A percentile compares a stretch with the other conserved stretches of the same genome.
These are phyloP conservation scores for Starmerella kuoi DNA, from an alignment of 805 yeast species.

Conservation along the genomic window DNA sequence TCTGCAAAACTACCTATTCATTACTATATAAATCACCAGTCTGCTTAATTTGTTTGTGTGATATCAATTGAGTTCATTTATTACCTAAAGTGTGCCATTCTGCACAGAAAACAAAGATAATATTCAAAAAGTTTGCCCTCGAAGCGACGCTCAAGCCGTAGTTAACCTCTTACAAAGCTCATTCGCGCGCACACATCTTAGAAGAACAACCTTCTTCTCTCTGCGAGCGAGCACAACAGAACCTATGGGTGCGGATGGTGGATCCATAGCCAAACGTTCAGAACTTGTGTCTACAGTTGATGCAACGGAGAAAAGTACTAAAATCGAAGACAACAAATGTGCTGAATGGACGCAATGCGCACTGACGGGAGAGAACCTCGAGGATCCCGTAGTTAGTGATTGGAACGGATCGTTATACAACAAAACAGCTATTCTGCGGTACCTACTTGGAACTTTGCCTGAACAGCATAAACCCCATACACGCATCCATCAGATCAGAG, in stretches of 20 bases:
- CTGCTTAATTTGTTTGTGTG: too few species aligned
- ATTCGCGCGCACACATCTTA: too few species aligned
- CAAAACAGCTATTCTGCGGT: conserved; percentile 50
- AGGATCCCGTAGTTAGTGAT: conserved; percentile 47
- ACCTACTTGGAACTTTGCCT: conserved; percentile 34
- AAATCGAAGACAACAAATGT: neutral
- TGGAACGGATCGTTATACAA: conserved; percentile 52
- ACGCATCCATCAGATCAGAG: conserved; percentile 33
- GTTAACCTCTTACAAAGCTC: too few species aligned
- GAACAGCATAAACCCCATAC: conserved; percentile 24
- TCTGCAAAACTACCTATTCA: too few species aligned
- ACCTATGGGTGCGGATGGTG: conserved; percentile 47
- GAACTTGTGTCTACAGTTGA: conserved; percentile 32
- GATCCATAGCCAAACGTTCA: conserved; percentile 48
- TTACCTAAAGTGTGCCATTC: too few species aligned
- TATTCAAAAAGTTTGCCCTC: too few species aligned
- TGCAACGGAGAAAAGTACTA: neutral
- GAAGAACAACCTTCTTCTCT: too few species aligned
- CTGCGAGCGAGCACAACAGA: too few species aligned
- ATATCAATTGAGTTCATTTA: too few species aligned
- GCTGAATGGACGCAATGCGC: conserved; percentile 38
- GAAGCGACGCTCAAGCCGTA: too few species aligned
- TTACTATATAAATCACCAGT: too few species aligned
- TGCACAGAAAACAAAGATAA: too few species aligned
- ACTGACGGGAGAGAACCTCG: conserved; percentile 34